Evolutionary conservation across 805 yeast genomes (phyloP).

Genomic region (Candida verbasci): DNA sequence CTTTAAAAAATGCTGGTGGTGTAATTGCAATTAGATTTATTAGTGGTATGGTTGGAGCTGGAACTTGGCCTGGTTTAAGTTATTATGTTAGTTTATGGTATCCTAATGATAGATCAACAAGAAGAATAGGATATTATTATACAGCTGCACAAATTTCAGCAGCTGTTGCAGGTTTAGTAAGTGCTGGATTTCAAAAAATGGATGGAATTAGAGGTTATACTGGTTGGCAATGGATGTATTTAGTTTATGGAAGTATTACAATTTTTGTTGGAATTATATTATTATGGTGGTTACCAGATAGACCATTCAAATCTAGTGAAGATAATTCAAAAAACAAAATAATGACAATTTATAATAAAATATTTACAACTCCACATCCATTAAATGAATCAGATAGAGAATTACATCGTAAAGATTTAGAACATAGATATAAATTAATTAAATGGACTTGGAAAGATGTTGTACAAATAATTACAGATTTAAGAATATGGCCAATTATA

Average conservation of each 20-base stretch:
- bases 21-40: slow-evolving; percentile 68
- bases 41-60: slow-evolving; percentile 76
- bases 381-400: slow-evolving; percentile 48
- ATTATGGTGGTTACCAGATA: slow-evolving; percentile 83
- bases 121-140: slow-evolving; percentile 81
- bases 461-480: slow-evolving; percentile 49
- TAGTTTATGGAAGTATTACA: slow-evolving; percentile 72
- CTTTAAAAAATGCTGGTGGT: slow-evolving; percentile 53
- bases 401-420: slow-evolving; percentile 60
- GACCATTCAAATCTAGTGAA: slow-evolving; percentile 40
- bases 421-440: slow-evolving; percentile 40
- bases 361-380: slow-evolving; percentile 39
- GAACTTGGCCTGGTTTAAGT: slow-evolving; percentile 88
- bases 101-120: slow-evolving; percentile 71
- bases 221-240: slow-evolving; percentile 87
- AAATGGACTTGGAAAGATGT: slow-evolving; percentile 63
- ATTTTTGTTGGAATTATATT: slow-evolving; percentile 58
- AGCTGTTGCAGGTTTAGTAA: slow-evolving; percentile 81
- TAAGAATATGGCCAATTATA: slow-evolving; percentile 73
- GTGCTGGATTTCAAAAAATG: slow-evolving; percentile 85
- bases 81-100: slow-evolving; percentile 83
- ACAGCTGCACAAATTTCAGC: slow-evolving; percentile 92
- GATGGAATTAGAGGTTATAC: slow-evolving; percentile 64
- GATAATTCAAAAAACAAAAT: slow-evolving; percentile 12
- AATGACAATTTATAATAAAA: slow-evolving; percentile 17